Percentiles rank a stretch among this genome's conserved stretches.
Conservation (phyloP, 192 early-diverging fungal genomes). For the Podila verticillata region DNA sequence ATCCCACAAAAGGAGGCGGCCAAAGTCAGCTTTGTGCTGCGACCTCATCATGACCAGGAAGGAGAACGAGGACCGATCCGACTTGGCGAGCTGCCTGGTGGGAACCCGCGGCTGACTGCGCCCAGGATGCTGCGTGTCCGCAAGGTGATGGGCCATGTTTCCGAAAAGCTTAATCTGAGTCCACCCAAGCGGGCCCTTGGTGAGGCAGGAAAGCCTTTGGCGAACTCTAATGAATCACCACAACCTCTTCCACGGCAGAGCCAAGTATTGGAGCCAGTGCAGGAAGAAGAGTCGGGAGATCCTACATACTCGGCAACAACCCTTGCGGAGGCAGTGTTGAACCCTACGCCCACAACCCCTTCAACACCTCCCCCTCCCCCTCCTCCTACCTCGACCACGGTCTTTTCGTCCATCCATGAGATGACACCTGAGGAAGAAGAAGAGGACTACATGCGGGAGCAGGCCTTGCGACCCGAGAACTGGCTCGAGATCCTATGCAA, state of each 20-base stretch:
- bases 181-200: conserved; percentile 11
- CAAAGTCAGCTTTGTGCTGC: conserved; percentile 87
- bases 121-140: conserved; percentile 89
- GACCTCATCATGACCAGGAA: conserved; percentile 67
- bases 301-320: background rate
- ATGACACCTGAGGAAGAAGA: conserved; percentile 10
- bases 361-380: background rate
- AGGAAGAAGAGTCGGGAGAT: conserved; percentile 7
- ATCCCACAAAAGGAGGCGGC: conserved; percentile 75
- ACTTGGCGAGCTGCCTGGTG: conserved; percentile 48
- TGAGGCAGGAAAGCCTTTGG: background rate
- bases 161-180: conserved; percentile 78
- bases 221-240: background rate
- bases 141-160: conserved; percentile 86
- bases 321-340: background rate
- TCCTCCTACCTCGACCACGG: background rate
- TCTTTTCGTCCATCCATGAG: background rate
- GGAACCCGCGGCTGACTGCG: conserved; percentile 79
- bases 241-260: conserved; percentile 12
- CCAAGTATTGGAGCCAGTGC: conserved; percentile 11
- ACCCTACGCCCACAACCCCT: background rate
- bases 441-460: conserved; percentile 21
- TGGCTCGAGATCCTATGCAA: conserved; percentile 68
- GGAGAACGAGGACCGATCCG: conserved; percentile 18
- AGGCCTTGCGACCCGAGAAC: conserved; percentile 56